A percentile compares a stretch with the other conserved stretches of the same genome.
Conservation (phyloP, 2,329 filamentous ascomycete species). For the Ceratocystis albifundus region DNA sequence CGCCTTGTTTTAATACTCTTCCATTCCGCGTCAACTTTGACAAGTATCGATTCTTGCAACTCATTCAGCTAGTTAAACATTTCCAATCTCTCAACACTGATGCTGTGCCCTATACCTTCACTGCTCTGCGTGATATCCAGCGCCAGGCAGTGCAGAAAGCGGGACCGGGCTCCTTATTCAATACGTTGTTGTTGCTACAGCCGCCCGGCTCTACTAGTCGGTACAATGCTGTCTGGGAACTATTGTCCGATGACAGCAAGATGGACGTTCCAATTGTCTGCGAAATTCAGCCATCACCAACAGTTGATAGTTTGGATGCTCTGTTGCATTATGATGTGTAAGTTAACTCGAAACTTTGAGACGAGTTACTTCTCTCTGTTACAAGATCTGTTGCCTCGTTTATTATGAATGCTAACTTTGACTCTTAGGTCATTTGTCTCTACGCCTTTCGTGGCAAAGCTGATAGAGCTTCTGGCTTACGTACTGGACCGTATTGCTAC, state of each 20-base stretch:
- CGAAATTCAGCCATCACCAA: slow-evolving; percentile 50
- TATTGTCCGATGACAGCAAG: slow-evolving; percentile 45
- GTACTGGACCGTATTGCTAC: not conserved
- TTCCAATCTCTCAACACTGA: slow-evolving; percentile 53
- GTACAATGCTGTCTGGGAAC: slow-evolving; percentile 43
- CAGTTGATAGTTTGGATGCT: slow-evolving; percentile 43
- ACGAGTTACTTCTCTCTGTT: too few relatives aligned
- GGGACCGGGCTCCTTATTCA: slow-evolving; percentile 50
- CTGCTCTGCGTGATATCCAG: slow-evolving; percentile 62
- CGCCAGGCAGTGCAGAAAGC: slow-evolving; percentile 32
- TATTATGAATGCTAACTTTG: not conserved
- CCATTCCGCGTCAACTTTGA: slow-evolving; percentile 52
- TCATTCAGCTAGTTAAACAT: slow-evolving; percentile 43
- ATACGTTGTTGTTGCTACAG: slow-evolving; percentile 71
- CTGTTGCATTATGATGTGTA: slow-evolving; percentile 51
- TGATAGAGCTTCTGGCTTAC: not conserved
- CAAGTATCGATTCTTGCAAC: slow-evolving; percentile 35
- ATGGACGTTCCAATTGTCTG: slow-evolving; percentile 72
- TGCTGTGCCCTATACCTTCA: slow-evolving; percentile 58
- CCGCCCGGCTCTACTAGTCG: slow-evolving; percentile 43
- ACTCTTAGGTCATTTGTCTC: not conserved
- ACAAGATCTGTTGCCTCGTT: not conserved
- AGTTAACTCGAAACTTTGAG: slow-evolving; percentile 23
- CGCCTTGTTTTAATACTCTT: slow-evolving; percentile 85
- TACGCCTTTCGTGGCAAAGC: not conserved